A percentile compares a stretch with the other conserved stretches of the same genome.
Evolutionary conservation across 2,329 filamentous ascomycete species (phyloP).

Genomic region (Sclerotinia minor): DNA sequence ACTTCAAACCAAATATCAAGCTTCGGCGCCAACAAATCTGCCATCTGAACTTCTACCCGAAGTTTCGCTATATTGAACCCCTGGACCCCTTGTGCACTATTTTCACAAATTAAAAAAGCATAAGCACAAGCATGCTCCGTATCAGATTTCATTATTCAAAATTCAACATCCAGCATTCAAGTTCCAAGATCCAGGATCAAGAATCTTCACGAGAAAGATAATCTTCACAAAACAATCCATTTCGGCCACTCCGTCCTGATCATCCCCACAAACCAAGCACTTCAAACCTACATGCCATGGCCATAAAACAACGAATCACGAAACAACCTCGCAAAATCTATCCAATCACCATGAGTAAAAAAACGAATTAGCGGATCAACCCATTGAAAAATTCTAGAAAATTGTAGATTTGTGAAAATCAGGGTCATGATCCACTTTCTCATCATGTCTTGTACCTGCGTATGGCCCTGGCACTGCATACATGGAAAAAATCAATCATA

Average conservation of each 20-base stretch:
- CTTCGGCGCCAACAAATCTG: not conserved
- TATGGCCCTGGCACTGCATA: conserved; percentile 2
- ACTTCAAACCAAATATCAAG: not conserved
- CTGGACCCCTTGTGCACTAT: not conserved
- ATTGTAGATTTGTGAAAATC: conserved; percentile 1
- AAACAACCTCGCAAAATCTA: not conserved
- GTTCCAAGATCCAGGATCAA: not conserved
- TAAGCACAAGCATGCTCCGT: not conserved
- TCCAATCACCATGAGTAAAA: not conserved
- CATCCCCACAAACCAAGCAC: not conserved
- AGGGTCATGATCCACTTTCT: conserved; percentile 12
- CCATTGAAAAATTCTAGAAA: conserved; percentile 14
- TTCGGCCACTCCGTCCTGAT: conserved; percentile 11
- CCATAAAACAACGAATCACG: not conserved
- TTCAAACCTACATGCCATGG: not conserved
- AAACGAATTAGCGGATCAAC: not conserved
- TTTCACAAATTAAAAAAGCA: not conserved
- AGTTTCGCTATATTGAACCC: not conserved
- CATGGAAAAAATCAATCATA: conserved; percentile 1
- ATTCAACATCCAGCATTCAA: not conserved
- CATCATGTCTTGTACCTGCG: conserved; percentile 10
- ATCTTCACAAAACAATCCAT: not conserved
- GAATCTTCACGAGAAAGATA: not conserved
- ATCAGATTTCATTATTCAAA: not conserved
- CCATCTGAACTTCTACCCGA: not conserved